Evolutionary conservation across 257 asterid species (phyloP), one percentile per base, ranked within the genome.

Genomic region (Scutellaria galericulata): DNA sequence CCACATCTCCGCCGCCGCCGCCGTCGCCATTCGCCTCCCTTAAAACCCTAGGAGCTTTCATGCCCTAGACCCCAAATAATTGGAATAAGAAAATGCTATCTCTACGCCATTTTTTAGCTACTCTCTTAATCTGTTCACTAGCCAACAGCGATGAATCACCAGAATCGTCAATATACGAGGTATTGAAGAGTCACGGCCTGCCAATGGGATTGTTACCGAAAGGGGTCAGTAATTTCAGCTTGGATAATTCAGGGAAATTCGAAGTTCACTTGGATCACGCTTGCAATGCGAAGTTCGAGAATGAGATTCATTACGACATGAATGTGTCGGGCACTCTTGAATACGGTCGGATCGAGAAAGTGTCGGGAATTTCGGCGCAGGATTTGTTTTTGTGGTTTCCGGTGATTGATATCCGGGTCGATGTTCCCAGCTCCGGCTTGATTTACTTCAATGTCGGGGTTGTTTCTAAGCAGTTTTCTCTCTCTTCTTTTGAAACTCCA

Each of bases 371-470:
- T 68, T 70, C 90, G 37, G 99, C 96, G n/a, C 96, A 88, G 78
- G 98, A 95, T 80, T 90, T 95, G 92, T 95, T 95, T 66, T 56
- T 95, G 80, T 95, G 99, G 99, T 83, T 95, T 57, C 94, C 95
- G 7, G 99, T 95, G 8, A 86, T 84, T 69, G 95, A 80, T 76
- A 95, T 95, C 44, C 84, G 96, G 73, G 99, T 95, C 11, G 96
- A 90, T 69, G 66, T 88, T n/a, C 96, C 98, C 1, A 90, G 89
- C 80, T 87, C 98, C 44, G 98, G 99, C 5, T 78, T 92, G 86
- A 95, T 95, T 83, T 95, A 95, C 83, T 95, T 95, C 70, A 82
- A 95, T 80, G 98, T 88, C 40, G 87, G 99, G 15, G 98, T 95
- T 4, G 99, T 95, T 39, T 95, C 97, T 4, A 95, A 95, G 90